phyloP scores from a whole-genome alignment of 805 yeast genomes.

The Deakozyma indianensis region DNA sequence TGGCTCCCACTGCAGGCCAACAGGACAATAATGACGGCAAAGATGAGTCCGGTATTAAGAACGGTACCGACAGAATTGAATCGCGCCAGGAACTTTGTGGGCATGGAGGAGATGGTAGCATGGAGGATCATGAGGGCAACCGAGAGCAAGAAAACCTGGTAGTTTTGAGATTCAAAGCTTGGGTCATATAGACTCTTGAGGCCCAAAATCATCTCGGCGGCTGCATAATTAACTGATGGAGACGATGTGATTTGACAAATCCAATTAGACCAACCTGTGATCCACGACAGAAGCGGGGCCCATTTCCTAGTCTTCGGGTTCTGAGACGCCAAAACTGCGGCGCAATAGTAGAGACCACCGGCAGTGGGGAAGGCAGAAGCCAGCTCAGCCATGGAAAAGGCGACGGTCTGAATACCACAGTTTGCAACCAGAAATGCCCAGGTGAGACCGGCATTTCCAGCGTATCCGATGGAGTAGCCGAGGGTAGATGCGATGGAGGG shows the following conservation, averaged over 20 bases:
- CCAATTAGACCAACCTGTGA: slow-evolving; percentile 39
- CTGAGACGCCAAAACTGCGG: slow-evolving; percentile 16
- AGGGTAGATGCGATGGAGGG: slow-evolving; percentile 48
- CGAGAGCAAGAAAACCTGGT: slow-evolving; percentile 38
- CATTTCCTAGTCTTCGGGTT: slow-evolving; percentile 34
- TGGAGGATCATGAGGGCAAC: slow-evolving; percentile 36
- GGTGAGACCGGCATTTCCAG: slow-evolving; percentile 49
- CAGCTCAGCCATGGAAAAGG: slow-evolving; percentile 48
- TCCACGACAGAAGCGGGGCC: slow-evolving; percentile 39
- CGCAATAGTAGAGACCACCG: slow-evolving; percentile 51
- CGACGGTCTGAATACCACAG: slow-evolving; percentile 38
- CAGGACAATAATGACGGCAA: slow-evolving; percentile 38
- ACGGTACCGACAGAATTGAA: slow-evolving; percentile 37
- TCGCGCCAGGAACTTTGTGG: slow-evolving; percentile 39
- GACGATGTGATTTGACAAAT: slow-evolving; percentile 23
- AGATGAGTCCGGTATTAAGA: slow-evolving; percentile 34
- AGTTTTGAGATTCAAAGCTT: slow-evolving; percentile 28
- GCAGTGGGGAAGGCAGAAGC: slow-evolving; percentile 63
- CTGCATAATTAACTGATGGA: slow-evolving; percentile 22
- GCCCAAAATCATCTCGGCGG: slow-evolving; percentile 21
- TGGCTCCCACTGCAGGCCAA: slow-evolving; percentile 33
- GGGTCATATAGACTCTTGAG: slow-evolving; percentile 29
- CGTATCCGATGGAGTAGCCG: slow-evolving; percentile 31
- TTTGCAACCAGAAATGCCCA: slow-evolving; percentile 53
- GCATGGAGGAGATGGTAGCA: slow-evolving; percentile 34